Evolutionary conservation across 2,329 filamentous ascomycete genomes (phyloP).

Genomic region (Cladosporium austrohemisphaericum): DNA sequence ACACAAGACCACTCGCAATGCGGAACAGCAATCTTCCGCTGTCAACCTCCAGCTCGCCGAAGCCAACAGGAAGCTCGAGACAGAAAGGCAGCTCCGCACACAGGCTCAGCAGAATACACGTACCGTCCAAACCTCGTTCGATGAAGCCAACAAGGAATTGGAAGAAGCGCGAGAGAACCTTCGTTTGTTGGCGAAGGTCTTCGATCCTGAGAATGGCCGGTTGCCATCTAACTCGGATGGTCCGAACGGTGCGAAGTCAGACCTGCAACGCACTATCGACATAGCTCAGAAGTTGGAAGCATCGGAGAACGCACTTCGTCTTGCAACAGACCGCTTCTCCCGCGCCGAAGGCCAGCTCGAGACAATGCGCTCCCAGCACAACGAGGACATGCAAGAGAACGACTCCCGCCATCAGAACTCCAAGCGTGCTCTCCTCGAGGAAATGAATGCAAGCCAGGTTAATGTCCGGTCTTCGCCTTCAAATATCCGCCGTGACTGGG

Average conservation of each 20-base stretch:
- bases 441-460: slow-evolving; percentile 80
- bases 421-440: slow-evolving; percentile 74
- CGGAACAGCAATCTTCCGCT: slow-evolving; percentile 80
- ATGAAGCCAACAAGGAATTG: slow-evolving; percentile 76
- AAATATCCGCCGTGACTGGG: slow-evolving; percentile 60
- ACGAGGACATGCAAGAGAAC: slow-evolving; percentile 65
- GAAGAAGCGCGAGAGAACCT: slow-evolving; percentile 75
- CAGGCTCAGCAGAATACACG: slow-evolving; percentile 85
- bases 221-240: slow-evolving; percentile 62
- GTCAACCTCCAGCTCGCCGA: slow-evolving; percentile 81
- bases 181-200: slow-evolving; percentile 76
- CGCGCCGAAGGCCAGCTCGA: slow-evolving; percentile 80
- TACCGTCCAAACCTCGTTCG: slow-evolving; percentile 73
- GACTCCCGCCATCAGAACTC: slow-evolving; percentile 59
- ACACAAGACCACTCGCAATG: slow-evolving; percentile 82
- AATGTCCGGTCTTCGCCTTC: slow-evolving; percentile 69
- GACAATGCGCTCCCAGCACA: slow-evolving; percentile 70
- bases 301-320: slow-evolving; percentile 79
- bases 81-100: slow-evolving; percentile 76
- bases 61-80: slow-evolving; percentile 82
- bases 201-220: slow-evolving; percentile 63
- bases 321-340: slow-evolving; percentile 74
- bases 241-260: slow-evolving; percentile 60
- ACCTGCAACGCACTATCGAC: slow-evolving; percentile 65
- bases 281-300: slow-evolving; percentile 82